Evolutionary conservation across 23 red algal species (phyloP).

Genomic region (Agarophyton chilense): DNA sequence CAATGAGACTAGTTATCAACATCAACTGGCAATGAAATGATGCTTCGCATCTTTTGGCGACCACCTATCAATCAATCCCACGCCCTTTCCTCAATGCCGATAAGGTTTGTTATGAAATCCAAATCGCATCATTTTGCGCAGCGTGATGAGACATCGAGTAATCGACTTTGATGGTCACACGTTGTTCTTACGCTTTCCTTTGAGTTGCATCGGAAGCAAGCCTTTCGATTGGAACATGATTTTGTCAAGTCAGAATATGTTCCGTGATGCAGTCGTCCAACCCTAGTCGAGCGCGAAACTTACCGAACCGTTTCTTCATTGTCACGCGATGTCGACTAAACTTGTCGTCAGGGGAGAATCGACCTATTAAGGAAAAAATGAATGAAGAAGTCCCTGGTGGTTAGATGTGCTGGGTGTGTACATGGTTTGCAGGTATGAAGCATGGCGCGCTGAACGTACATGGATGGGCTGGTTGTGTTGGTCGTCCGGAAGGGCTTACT

Average conservation of each 20-base stretch:
- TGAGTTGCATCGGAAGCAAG: conserved; percentile 15
- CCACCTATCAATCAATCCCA: too few relatives aligned
- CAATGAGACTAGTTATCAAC: too few relatives aligned
- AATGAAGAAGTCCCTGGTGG: background rate
- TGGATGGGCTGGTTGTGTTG: conserved; percentile 81
- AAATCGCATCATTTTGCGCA: too few relatives aligned
- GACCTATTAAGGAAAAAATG: conserved; percentile 37
- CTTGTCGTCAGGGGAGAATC: conserved; percentile 94
- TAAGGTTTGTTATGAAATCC: too few relatives aligned
- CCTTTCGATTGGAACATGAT: background rate
- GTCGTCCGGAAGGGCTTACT: conserved; percentile 40
- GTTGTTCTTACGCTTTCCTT: conserved; percentile 17
- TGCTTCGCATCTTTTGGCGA: too few relatives aligned
- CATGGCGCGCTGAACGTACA: conserved; percentile 72
- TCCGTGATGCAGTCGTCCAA: background rate
- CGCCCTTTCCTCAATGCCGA: background rate
- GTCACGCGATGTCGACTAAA: conserved; percentile 82
- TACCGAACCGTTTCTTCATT: conserved; percentile 88
- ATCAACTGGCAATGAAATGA: too few relatives aligned
- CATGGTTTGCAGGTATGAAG: too few relatives aligned
- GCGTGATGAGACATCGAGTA: too few relatives aligned
- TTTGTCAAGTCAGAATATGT: background rate
- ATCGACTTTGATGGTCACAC: too few relatives aligned
- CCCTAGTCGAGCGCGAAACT: background rate
- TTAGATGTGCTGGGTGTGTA: too few relatives aligned